phyloP scores from a whole-genome alignment of 345 rosid species.

The Geranium brycei region DNA sequence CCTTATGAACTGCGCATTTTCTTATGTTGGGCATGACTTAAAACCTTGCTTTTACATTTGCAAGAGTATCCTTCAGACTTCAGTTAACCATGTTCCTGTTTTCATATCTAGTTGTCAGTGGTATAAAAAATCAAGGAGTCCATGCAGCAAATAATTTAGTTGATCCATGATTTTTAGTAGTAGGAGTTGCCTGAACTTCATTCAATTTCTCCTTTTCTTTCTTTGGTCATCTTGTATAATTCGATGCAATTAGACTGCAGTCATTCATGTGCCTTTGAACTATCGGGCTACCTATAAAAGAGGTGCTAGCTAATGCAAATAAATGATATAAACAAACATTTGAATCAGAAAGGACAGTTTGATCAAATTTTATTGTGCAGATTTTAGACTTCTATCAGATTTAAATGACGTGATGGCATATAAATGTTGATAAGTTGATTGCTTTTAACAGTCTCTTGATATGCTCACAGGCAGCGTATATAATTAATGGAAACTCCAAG shows the following conservation, averaged over 20 bases:
- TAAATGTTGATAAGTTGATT: neutral
- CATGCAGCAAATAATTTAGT: neutral
- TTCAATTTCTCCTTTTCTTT: neutral
- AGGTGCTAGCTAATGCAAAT: too few relatives aligned
- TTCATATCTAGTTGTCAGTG: neutral
- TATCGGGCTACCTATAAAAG: too few relatives aligned
- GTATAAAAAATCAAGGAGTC: neutral
- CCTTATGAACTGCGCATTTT: neutral
- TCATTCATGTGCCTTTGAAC: too few relatives aligned
- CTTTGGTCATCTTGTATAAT: neutral
- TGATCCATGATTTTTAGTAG: too few relatives aligned
- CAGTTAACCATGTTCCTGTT: neutral
- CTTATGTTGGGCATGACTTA: neutral
- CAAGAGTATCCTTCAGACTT: neutral
- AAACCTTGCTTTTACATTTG: neutral
- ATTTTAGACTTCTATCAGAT: neutral
- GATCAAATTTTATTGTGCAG: too few relatives aligned
- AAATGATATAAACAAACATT: too few relatives aligned
- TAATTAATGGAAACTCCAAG: conserved; percentile 89
- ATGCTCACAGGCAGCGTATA: conserved; percentile 68
- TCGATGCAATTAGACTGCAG: too few relatives aligned
- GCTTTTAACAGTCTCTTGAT: conserved; percentile 6
- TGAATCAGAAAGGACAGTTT: too few relatives aligned
- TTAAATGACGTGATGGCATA: neutral
- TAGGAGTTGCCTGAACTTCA: too few relatives aligned